phyloP scores from a whole-genome alignment of 2,329 filamentous ascomycete genomes.

The Paecilomyces dactylethromorphus region DNA sequence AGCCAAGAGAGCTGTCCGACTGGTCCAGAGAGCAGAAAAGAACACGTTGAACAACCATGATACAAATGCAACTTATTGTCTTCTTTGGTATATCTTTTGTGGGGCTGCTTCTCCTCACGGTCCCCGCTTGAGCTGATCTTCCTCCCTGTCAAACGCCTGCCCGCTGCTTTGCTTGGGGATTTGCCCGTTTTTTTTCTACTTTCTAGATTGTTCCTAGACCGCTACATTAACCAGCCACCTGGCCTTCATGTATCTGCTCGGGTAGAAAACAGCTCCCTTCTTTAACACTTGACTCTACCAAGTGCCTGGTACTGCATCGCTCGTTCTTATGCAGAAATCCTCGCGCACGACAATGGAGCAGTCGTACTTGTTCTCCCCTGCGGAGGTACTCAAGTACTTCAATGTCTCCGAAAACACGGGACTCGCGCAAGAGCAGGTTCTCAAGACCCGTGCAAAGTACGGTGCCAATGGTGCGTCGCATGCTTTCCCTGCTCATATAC shows the following conservation, averaged over 20 bases:
- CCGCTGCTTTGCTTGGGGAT: not conserved
- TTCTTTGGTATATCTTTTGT: not conserved
- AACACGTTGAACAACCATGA: constrained; percentile 16
- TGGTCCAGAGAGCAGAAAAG: constrained; percentile 8
- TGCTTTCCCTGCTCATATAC: not conserved
- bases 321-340: constrained; percentile 4
- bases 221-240: constrained; percentile 14
- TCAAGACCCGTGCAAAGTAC: constrained; percentile 40
- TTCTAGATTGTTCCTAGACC: constrained; percentile 16
- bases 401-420: constrained; percentile 45
- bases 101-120: not conserved
- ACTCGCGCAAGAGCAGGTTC: constrained; percentile 44
- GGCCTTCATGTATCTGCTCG: constrained; percentile 17
- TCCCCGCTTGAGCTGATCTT: not conserved
- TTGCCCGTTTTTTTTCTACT: not conserved
- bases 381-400: constrained; percentile 48
- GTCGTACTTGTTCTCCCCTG: constrained; percentile 44
- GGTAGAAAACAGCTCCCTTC: constrained; percentile 3
- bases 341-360: constrained; percentile 42
- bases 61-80: not conserved
- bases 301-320: constrained; percentile 11
- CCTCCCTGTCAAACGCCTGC: not conserved
- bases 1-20: not conserved
- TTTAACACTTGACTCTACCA: constrained; percentile 9
- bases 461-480: constrained; percentile 48